These are phyloP conservation scores for Calonectria hongkongensis DNA, from an alignment of 2,329 filamentous ascomycete genomes.

Conservation along the genomic window DNA sequence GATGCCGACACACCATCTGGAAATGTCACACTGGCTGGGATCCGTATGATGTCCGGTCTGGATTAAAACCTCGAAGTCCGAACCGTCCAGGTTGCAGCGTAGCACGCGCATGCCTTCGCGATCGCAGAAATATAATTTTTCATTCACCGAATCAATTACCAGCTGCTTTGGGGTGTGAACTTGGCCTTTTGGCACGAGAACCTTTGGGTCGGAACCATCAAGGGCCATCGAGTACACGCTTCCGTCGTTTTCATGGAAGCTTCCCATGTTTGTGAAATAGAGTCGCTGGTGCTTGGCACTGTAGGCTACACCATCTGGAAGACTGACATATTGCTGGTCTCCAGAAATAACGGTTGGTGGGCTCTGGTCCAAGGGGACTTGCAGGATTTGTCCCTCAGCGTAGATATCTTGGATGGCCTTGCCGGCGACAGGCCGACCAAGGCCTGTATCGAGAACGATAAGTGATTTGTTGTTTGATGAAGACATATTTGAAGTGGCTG, in stretches of 20 bases:
- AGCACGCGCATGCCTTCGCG: constrained; percentile 65
- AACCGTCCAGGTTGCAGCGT: constrained; percentile 63
- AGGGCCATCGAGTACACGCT: constrained; percentile 66
- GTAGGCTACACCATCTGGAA: constrained; percentile 16
- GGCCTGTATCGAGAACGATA: constrained; percentile 11
- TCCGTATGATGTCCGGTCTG: constrained; percentile 55
- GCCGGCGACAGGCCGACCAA: constrained; percentile 2
- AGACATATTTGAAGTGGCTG: not conserved
- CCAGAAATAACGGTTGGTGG: not conserved
- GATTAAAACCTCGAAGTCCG: constrained; percentile 63
- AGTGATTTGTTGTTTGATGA: not conserved
- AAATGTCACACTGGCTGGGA: constrained; percentile 52
- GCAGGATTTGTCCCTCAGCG: constrained; percentile 5
- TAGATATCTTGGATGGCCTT: not conserved
- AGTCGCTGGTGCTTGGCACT: constrained; percentile 7
- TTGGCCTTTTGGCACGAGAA: constrained; percentile 64
- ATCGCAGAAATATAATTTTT: constrained; percentile 65
- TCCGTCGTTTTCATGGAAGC: constrained; percentile 62
- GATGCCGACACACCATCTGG: constrained; percentile 74
- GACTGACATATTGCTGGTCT: constrained; percentile 2
- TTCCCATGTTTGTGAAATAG: constrained; percentile 62
- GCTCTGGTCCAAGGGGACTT: not conserved
- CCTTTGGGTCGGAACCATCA: constrained; percentile 67
- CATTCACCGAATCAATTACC: constrained; percentile 52
- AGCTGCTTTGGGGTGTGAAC: constrained; percentile 71